Percentiles rank a stretch among this genome's conserved stretches.
Evolutionary conservation across 495 filamentous ascomycete genomes (phyloP).

Genomic region (Aspergillus ellipticus): DNA sequence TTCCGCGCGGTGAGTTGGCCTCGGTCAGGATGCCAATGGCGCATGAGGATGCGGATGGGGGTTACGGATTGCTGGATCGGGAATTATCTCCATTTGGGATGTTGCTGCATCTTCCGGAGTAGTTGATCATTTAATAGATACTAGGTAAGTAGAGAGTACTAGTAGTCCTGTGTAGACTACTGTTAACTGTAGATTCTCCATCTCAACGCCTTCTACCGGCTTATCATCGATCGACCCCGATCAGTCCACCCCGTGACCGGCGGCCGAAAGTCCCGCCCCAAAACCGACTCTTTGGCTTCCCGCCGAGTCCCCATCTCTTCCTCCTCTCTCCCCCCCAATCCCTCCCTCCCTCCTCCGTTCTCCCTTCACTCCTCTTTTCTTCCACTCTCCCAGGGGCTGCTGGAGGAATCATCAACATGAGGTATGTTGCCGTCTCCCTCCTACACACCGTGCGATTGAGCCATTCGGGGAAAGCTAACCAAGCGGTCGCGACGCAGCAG

Average conservation of each 20-base stretch:
- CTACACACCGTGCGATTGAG: constrained; percentile 5
- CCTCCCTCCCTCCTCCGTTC: constrained; percentile 10
- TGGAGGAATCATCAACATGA: constrained; percentile 29
- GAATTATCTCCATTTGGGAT: too few species aligned
- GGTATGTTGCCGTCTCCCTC: constrained; percentile 18
- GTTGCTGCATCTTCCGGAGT: too few species aligned
- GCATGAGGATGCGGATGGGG: too few species aligned
- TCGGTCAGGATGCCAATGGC: too few species aligned
- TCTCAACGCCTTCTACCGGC: too few species aligned
- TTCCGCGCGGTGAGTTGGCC: constrained; percentile 1
- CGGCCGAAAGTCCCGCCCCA: constrained; percentile 8
- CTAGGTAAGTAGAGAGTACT: too few species aligned
- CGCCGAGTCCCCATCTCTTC: constrained; percentile 10
- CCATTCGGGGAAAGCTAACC: too few species aligned
- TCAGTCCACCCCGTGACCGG: not conserved
- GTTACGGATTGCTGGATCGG: too few species aligned
- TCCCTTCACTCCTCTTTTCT: constrained; percentile 4
- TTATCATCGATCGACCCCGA: not conserved
- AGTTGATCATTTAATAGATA: too few species aligned
- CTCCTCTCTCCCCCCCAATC: constrained; percentile 9
- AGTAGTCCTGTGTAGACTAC: too few species aligned
- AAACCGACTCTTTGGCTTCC: constrained; percentile 4
- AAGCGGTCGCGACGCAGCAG: constrained; percentile 21
- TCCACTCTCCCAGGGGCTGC: not conserved
- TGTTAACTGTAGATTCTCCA: not conserved